These are phyloP conservation scores for Sclerotinia spermophila DNA, from an alignment of 2,329 filamentous ascomycete species.

Conservation along the genomic window DNA sequence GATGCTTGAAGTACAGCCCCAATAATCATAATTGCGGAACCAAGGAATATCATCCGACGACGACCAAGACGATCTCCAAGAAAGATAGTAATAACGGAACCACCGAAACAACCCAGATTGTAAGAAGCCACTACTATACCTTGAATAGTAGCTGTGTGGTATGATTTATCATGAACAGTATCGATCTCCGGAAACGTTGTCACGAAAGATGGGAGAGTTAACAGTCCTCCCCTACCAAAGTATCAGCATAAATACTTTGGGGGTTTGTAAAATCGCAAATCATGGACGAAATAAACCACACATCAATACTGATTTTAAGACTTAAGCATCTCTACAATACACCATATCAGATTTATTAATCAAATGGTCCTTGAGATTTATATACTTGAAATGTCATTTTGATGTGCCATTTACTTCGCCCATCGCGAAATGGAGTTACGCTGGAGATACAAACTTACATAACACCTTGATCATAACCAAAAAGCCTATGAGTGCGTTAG, in stretches of 20 bases:
- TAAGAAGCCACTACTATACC: constrained; percentile 32
- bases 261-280: not conserved
- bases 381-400: not conserved
- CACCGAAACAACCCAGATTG: constrained; percentile 47
- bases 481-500: constrained; percentile 32
- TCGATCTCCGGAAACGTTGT: constrained; percentile 20
- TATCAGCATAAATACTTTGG: not conserved
- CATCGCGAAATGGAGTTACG: not conserved
- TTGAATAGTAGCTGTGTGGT: constrained; percentile 16
- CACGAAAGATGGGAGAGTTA: constrained; percentile 35
- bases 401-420: not conserved
- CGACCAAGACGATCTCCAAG: constrained; percentile 40
- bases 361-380: not conserved
- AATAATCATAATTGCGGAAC: constrained; percentile 29
- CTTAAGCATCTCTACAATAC: not conserved
- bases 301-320: not conserved
- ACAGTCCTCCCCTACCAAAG: constrained; percentile 46
- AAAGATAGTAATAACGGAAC: constrained; percentile 37
- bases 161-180: constrained; percentile 12
- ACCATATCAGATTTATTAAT: not conserved
- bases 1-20: constrained; percentile 37
- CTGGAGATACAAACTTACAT: not conserved
- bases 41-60: constrained; percentile 30
- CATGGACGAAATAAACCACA: not conserved
- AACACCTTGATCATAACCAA: constrained; percentile 45